These are phyloP conservation scores for Gentiana macrophylla DNA, from an alignment of 257 asterid genomes.

Conservation along the genomic window DNA sequence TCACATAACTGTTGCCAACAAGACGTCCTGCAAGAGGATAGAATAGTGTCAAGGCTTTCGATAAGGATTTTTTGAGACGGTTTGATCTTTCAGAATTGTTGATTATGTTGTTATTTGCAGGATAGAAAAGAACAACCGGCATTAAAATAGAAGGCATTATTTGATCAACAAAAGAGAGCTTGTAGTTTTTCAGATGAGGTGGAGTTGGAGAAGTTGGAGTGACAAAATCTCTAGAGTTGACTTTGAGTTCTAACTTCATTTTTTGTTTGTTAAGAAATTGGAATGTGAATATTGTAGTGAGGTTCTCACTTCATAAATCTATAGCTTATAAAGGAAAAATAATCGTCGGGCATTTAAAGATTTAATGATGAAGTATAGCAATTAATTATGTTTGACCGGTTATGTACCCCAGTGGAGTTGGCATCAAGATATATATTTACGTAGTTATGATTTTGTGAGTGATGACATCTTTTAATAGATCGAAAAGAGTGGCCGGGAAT, in stretches of 20 bases:
- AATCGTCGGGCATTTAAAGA: too few species aligned
- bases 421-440: too few species aligned
- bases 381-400: too few species aligned
- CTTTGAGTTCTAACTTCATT: constrained; percentile 1
- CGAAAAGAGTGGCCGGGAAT: too few species aligned
- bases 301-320: too few species aligned
- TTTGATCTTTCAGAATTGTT: background rate
- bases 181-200: constrained; percentile 10
- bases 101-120: background rate
- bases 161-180: constrained; percentile 19
- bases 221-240: constrained; percentile 6
- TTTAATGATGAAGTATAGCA: too few species aligned
- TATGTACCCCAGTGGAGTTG: too few species aligned
- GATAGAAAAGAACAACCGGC: constrained; percentile 18
- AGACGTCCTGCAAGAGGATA: constrained; percentile 24
- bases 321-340: too few species aligned
- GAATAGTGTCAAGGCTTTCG: constrained; percentile 14
- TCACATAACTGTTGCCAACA: constrained; percentile 7
- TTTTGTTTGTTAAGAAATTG: too few species aligned
- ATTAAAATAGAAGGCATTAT: constrained; percentile 14
- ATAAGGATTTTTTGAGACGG: constrained; percentile 11
- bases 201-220: constrained; percentile 19
- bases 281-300: too few species aligned
- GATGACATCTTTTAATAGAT: too few species aligned
- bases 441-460: too few species aligned